These are phyloP conservation scores for Dalechampia spathulata DNA, from an alignment of 441 rosid genomes.

Conservation along the genomic window DNA sequence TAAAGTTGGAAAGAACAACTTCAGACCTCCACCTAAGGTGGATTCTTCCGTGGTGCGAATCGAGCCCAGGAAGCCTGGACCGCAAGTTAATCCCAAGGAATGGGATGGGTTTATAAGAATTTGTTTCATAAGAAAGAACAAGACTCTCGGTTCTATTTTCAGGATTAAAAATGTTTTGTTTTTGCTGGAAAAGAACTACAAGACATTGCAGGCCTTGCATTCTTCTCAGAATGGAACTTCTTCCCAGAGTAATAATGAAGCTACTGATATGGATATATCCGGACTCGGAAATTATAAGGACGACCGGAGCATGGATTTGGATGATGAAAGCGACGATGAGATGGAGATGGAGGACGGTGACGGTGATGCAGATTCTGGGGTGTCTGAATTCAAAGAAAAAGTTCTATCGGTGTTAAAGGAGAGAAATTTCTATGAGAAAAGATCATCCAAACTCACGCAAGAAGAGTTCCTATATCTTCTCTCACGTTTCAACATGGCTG, in stretches of 20 bases:
- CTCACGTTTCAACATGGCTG: conserved; percentile 78
- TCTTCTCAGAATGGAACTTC: conserved; percentile 25
- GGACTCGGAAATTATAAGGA: conserved; percentile 29
- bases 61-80: conserved; percentile 73
- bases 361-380: conserved; percentile 33
- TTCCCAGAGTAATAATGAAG: conserved; percentile 1
- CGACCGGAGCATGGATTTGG: conserved; percentile 46
- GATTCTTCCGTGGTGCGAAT: conserved; percentile 94
- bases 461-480: conserved; percentile 75
- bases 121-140: conserved; percentile 88
- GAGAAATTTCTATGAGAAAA: conserved; percentile 60
- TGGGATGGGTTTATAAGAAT: conserved; percentile 86
- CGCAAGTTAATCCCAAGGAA: conserved; percentile 59
- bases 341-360: conserved; percentile 58
- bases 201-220: conserved; percentile 59
- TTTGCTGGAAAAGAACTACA: conserved; percentile 76
- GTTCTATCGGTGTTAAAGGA: conserved; percentile 56
- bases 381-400: conserved; percentile 46
- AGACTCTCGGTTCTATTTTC: conserved; percentile 74
- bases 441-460: conserved; percentile 70
- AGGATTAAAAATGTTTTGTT: conserved; percentile 58
- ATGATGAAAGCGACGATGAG: conserved; percentile 41
- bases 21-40: conserved; percentile 92
- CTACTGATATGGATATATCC: conserved; percentile 22
- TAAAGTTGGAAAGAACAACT: conserved; percentile 92